A percentile compares a stretch with the other conserved stretches of the same genome.
Evolutionary conservation across 2,329 filamentous ascomycete species (phyloP).

Genomic region (Fusarium globosum): DNA sequence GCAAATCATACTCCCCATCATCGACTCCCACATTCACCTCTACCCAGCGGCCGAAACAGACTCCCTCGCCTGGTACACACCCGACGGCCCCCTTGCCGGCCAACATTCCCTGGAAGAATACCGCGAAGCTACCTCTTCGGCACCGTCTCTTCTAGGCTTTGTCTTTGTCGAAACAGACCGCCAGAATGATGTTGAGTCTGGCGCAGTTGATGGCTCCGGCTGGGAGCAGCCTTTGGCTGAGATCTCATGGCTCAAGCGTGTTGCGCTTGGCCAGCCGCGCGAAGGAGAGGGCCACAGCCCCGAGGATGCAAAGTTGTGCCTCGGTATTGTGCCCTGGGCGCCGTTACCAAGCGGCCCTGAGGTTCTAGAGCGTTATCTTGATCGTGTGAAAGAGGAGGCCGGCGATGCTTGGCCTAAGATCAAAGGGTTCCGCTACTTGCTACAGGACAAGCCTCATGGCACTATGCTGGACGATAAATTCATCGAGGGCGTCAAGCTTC

Average conservation of each 20-base stretch:
- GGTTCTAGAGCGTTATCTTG: constrained; percentile 73
- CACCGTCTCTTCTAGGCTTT: constrained; percentile 70
- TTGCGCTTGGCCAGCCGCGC: constrained; percentile 69
- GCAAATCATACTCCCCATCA: constrained; percentile 66
- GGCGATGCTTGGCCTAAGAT: constrained; percentile 75
- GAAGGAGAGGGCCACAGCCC: constrained; percentile 67
- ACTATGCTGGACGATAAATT: constrained; percentile 73
- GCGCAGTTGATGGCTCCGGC: constrained; percentile 61
- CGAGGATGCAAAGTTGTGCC: constrained; percentile 62
- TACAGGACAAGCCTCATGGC: constrained; percentile 79
- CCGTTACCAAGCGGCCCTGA: constrained; percentile 74
- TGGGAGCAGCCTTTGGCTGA: constrained; percentile 79
- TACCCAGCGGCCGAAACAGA: constrained; percentile 76
- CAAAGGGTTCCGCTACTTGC: constrained; percentile 83
- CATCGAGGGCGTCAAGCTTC: constrained; percentile 71
- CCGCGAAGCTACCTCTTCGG: constrained; percentile 56
- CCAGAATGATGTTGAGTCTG: constrained; percentile 65
- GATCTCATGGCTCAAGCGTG: constrained; percentile 73
- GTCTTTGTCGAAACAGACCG: constrained; percentile 88
- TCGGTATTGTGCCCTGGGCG: constrained; percentile 86
- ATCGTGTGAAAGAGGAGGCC: constrained; percentile 67
- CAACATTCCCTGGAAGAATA: constrained; percentile 76
- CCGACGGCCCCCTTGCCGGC: constrained; percentile 68
- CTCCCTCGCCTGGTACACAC: constrained; percentile 76
- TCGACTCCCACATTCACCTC: constrained; percentile 94